phyloP scores from a whole-genome alignment of 116 monocot genomes.

The Phalaenopsis hybrid region DNA sequence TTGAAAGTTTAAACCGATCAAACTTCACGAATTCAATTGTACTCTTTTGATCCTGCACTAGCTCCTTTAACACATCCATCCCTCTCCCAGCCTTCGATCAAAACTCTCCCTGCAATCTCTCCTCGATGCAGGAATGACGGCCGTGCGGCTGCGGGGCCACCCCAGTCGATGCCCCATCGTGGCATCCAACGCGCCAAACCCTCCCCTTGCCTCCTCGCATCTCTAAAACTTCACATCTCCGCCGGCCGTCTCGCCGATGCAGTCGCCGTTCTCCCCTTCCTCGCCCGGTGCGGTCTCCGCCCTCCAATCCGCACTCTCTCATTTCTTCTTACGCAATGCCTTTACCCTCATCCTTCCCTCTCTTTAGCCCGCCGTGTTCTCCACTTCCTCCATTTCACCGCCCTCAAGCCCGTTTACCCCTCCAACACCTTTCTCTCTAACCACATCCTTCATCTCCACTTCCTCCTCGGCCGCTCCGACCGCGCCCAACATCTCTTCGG shows the following conservation, averaged over 20 bases:
- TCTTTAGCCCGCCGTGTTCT: slow-evolving; percentile 41
- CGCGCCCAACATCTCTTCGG: slow-evolving; percentile 36
- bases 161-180: slow-evolving; percentile 4
- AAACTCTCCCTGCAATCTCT: background rate
- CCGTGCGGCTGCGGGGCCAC: slow-evolving; percentile 8
- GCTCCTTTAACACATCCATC: too few relatives aligned
- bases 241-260: slow-evolving; percentile 27
- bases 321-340: slow-evolving; percentile 41
- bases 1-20: too few relatives aligned
- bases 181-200: background rate
- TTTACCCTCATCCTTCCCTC: slow-evolving; percentile 18
- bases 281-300: slow-evolving; percentile 51
- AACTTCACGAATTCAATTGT: too few relatives aligned
- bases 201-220: slow-evolving; percentile 31
- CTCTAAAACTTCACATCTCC: slow-evolving; percentile 28
- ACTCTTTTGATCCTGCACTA: too few relatives aligned
- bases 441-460: slow-evolving; percentile 33
- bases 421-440: slow-evolving; percentile 39
- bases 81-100: too few relatives aligned
- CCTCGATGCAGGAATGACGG: slow-evolving; percentile 5
- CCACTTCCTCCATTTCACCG: slow-evolving; percentile 46
- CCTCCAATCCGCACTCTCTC: slow-evolving; percentile 29
- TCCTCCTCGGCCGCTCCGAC: slow-evolving; percentile 25
- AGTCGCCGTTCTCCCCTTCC: slow-evolving; percentile 45
- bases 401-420: slow-evolving; percentile 26